Evolutionary conservation across 352 stramenopile genomes (phyloP), one percentile per base, ranked within the genome.

Genomic region (Phytophthora hybrid): DNA sequence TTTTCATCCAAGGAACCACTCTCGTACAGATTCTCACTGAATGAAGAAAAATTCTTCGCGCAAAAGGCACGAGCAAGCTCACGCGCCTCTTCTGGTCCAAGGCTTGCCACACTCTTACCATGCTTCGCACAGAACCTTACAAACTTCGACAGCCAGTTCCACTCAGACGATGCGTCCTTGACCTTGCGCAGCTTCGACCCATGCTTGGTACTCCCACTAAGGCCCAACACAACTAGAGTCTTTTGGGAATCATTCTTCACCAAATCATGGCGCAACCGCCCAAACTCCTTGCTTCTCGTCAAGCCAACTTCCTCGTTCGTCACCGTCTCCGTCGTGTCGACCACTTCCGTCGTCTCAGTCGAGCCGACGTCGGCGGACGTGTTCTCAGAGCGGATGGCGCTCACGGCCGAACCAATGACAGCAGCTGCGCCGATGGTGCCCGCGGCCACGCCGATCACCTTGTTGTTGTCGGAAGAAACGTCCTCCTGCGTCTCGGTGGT

Each of bases 1-100:
- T 76, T 76, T 56, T 76, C 69, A 44, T 68, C 69, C 51, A 71
- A 54, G 31, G 63, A 76, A 19, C 63, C 69, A 68, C 29, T 63
- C 9, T 68, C 39, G 32, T 72, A 76, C 14, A 72, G 37, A 49
- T 72, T 76, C 31, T 76, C 69, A 44, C 23, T 68, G 52, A 67
- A 76, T 29, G 7, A 68, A 3, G 57, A 76, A 9, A 71, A 61
- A 13, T 56, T 67, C 19, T 63, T 72, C 14, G 18, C 46, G 21
- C 56, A 72, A 52, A 76, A 76, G 0, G 58, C 63, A 32, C 63
- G 47, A 2, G 69, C 67, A n/a, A 76, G 52, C 31, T 68, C 32
- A 56, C 52, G 69, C 0, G 68, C 39, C 10, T 72, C 51, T 5
- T 44, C 29, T 11, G 57, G 31, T n/a, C 10, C n/a, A 54, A 76